phyloP scores from a whole-genome alignment of 2,329 filamentous ascomycete genomes.

The Sarocladium kiliense region DNA sequence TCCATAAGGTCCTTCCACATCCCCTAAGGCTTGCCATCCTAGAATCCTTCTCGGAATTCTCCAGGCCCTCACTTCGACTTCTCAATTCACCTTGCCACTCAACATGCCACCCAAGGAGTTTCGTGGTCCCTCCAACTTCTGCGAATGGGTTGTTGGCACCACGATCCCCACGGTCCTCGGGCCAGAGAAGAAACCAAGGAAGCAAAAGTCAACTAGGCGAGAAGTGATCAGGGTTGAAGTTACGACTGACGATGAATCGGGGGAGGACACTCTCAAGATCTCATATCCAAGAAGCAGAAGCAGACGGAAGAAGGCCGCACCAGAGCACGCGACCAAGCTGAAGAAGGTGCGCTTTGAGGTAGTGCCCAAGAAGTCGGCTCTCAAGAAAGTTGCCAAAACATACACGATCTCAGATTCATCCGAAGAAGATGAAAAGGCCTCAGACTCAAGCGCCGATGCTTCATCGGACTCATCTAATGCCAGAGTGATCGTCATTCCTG shows the following conservation, averaged over 20 bases:
- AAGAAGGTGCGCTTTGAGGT: constrained; percentile 42
- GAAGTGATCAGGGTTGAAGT: constrained; percentile 36
- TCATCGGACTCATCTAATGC: constrained; percentile 17
- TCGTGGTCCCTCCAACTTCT: constrained; percentile 19
- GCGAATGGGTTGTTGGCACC: constrained; percentile 37
- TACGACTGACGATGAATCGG: constrained; percentile 47
- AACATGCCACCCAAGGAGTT: constrained; percentile 1
- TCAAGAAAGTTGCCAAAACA: constrained; percentile 24
- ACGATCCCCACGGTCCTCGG: constrained; percentile 26
- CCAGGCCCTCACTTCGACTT: too few relatives aligned
- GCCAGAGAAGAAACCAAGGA: constrained; percentile 18
- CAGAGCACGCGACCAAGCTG: constrained; percentile 1
- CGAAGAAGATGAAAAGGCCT: not conserved
- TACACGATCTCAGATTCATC: not conserved
- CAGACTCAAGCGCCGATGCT: constrained; percentile 14
- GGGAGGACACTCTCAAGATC: constrained; percentile 41
- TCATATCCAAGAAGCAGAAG: constrained; percentile 39
- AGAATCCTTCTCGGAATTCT: too few relatives aligned
- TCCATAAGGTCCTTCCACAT: too few relatives aligned
- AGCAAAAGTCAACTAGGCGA: not conserved
- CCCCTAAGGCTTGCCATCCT: too few relatives aligned
- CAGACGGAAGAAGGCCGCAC: constrained; percentile 3
- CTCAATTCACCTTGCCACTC: too few relatives aligned
- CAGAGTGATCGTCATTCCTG: not conserved
- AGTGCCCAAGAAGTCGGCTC: constrained; percentile 27